A percentile compares a stretch with the other conserved stretches of the same genome.
Evolutionary conservation across 108 stramenopile genomes (phyloP).

Genomic region (Cyclotella distinguenda): DNA sequence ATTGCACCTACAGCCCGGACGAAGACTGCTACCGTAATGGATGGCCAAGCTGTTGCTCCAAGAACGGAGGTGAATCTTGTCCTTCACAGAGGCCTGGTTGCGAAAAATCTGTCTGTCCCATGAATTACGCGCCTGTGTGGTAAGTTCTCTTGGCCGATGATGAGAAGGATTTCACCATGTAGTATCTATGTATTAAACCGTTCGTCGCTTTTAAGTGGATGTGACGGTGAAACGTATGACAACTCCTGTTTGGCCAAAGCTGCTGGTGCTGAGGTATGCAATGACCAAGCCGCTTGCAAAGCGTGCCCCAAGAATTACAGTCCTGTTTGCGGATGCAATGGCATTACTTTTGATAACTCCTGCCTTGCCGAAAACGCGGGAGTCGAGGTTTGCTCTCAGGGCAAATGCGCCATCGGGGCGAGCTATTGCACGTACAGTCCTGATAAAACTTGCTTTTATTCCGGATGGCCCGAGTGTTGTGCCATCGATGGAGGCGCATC

Average conservation of each 20-base stretch:
- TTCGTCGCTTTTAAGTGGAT: not conserved
- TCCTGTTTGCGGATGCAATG: constrained; percentile 1
- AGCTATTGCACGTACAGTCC: constrained; percentile 12
- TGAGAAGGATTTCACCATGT: not conserved
- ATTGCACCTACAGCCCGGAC: no score
- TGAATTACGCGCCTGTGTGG: not conserved
- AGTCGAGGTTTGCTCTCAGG: not conserved
- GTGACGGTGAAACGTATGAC: not conserved
- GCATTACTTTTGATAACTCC: not conserved
- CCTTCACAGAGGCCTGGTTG: no score
- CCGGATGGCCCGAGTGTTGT: constrained; percentile 9
- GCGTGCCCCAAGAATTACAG: not conserved
- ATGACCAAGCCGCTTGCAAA: not conserved
- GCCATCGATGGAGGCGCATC: not conserved
- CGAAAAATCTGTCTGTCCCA: not conserved
- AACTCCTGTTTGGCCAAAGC: not conserved
- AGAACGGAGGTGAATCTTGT: no score
- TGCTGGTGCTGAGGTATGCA: not conserved
- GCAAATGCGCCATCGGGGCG: not conserved
- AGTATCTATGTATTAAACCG: not conserved
- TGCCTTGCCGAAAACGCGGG: constrained; percentile 7
- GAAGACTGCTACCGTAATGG: no score
- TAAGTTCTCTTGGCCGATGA: not conserved
- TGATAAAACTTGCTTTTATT: not conserved
- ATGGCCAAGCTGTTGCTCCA: no score